Percentiles rank a stretch among this genome's conserved stretches.
Evolutionary conservation across 768 basidiomycete species (phyloP).

Genomic region (Hygrophoropsis aurantiaca): DNA sequence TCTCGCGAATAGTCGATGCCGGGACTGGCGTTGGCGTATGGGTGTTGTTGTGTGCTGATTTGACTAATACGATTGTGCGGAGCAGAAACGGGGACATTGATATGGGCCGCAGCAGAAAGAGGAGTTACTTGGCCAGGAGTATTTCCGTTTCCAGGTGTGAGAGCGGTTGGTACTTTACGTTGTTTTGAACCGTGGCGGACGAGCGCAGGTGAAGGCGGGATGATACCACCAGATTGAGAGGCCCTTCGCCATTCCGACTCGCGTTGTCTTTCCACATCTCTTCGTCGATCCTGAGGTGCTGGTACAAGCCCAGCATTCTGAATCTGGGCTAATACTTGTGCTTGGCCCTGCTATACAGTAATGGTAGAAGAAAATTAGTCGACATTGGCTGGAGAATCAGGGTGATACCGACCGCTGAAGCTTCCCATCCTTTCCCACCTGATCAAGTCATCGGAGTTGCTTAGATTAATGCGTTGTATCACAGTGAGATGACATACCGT

Average conservation of each 20-base stretch:
- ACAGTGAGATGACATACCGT: slow-evolving; percentile 48
- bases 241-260: slow-evolving; percentile 65
- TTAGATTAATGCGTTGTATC: not conserved
- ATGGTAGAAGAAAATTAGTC: slow-evolving; percentile 3
- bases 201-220: slow-evolving; percentile 76
- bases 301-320: slow-evolving; percentile 51
- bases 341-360: slow-evolving; percentile 48
- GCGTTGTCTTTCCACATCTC: slow-evolving; percentile 49
- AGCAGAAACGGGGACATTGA: slow-evolving; percentile 66
- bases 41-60: slow-evolving; percentile 50
- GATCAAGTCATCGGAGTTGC: slow-evolving; percentile 10
- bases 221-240: slow-evolving; percentile 53
- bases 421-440: slow-evolving; percentile 96
- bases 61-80: slow-evolving; percentile 48
- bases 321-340: slow-evolving; percentile 63
- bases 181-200: slow-evolving; percentile 76
- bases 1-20: slow-evolving; percentile 55
- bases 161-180: slow-evolving; percentile 58
- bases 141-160: slow-evolving; percentile 51
- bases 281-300: slow-evolving; percentile 55
- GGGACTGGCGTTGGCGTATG: slow-evolving; percentile 63
- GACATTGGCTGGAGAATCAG: not conserved
- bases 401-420: slow-evolving; percentile 56
- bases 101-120: slow-evolving; percentile 73
- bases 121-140: slow-evolving; percentile 62